Evolutionary conservation across 345 rosid species (phyloP).

Genomic region (Moricandia moricandioides): DNA sequence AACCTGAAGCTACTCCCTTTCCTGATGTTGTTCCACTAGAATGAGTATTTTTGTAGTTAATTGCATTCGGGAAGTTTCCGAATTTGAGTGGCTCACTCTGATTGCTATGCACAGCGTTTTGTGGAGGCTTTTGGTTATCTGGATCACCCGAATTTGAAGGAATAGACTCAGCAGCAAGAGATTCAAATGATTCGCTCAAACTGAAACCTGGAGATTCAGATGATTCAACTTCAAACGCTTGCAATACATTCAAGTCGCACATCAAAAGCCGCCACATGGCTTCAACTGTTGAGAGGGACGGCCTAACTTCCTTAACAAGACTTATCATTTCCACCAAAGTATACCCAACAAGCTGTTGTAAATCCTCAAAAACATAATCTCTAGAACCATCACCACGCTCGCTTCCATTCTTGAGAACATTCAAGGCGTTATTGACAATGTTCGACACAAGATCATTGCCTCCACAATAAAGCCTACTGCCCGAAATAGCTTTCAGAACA

Average conservation of each 20-base stretch:
- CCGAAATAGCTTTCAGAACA: constrained; percentile 43
- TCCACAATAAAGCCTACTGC: constrained; percentile 42
- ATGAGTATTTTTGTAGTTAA: constrained; percentile 47
- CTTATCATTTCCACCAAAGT: constrained; percentile 82
- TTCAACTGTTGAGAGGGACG: constrained; percentile 86
- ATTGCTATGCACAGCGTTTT: constrained; percentile 46
- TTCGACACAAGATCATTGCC: constrained; percentile 46
- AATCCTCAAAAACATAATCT: constrained; percentile 43
- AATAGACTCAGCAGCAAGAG: constrained; percentile 48
- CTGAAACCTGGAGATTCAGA: constrained; percentile 35
- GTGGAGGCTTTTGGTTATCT: constrained; percentile 37
- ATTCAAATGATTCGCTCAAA: constrained; percentile 44
- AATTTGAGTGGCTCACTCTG: constrained; percentile 42
- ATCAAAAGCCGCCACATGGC: constrained; percentile 98
- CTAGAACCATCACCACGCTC: constrained; percentile 37
- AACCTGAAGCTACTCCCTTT: constrained; percentile 44
- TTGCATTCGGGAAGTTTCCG: constrained; percentile 39
- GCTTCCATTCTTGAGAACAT: constrained; percentile 56
- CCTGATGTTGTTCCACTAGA: constrained; percentile 43
- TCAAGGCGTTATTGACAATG: constrained; percentile 59
- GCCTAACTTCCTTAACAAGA: constrained; percentile 80
- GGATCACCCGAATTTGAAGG: constrained; percentile 48
- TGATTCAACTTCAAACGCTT: constrained; percentile 77
- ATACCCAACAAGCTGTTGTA: constrained; percentile 64
- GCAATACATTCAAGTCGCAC: constrained; percentile 95